phyloP scores from a whole-genome alignment of 331 rosid species.

The Stylosanthes scabra region DNA sequence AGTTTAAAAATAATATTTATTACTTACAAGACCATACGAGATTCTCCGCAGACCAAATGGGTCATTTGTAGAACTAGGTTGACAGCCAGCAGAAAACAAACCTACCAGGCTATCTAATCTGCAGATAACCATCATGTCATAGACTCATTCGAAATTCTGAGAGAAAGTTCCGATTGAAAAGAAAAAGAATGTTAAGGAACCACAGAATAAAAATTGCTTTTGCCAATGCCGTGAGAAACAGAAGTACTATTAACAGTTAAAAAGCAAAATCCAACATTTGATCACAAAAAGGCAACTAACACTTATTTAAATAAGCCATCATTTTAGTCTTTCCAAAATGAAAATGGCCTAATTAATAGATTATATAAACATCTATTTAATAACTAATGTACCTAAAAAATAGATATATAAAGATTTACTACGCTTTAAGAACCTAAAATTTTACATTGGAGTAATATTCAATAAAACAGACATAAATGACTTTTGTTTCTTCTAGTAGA shows the following conservation, averaged over 20 bases:
- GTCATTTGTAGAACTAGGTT: conserved; percentile 92
- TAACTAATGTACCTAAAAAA: conserved; percentile 5
- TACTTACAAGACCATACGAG: conserved; percentile 94
- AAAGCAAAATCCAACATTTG: not conserved
- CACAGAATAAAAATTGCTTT: not conserved
- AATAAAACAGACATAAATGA: conserved; percentile 16
- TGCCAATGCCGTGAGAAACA: conserved; percentile 15
- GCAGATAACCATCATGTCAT: conserved; percentile 49
- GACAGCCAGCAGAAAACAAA: conserved; percentile 92
- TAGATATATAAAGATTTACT: not conserved
- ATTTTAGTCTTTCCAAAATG: conserved; percentile 1
- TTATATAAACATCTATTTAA: not conserved
- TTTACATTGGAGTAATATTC: conserved; percentile 4
- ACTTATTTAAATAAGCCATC: conserved; percentile 6
- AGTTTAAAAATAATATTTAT: conserved; percentile 7
- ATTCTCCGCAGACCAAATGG: conserved; percentile 93
- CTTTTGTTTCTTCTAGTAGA: conserved; percentile 19
- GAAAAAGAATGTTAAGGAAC: conserved; percentile 1
- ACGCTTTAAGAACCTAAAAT: not conserved
- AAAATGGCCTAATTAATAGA: conserved; percentile 30
- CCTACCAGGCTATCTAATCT: conserved; percentile 95
- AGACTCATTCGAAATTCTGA: conserved; percentile 1
- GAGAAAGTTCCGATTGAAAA: conserved; percentile 1
- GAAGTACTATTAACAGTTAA: not conserved
- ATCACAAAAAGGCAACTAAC: not conserved